A percentile compares a stretch with the other conserved stretches of the same genome.
Evolutionary conservation across 75 land plant genomes (phyloP).

Genomic region (Selaginella tamariscina): DNA sequence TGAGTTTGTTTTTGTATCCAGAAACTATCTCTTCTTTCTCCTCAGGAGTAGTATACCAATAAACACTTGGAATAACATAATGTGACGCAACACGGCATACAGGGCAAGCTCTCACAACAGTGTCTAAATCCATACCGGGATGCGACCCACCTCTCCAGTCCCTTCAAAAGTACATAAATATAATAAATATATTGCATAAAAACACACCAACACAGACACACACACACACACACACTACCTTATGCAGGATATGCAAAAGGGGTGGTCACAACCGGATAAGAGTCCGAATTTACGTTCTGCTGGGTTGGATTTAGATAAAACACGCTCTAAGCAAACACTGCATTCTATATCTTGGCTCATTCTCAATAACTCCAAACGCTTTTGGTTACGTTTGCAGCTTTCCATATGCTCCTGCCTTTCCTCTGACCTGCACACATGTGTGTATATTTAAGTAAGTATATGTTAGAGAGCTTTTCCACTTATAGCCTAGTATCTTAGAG

Average conservation of each 20-base stretch:
- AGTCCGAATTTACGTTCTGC: slow-evolving; percentile 91
- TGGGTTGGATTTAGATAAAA: slow-evolving; percentile 63
- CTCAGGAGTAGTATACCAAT: slow-evolving; percentile 64
- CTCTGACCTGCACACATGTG: slow-evolving; percentile 46
- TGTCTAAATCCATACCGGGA: slow-evolving; percentile 76
- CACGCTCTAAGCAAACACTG: slow-evolving; percentile 79
- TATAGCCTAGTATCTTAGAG: no score
- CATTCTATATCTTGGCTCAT: slow-evolving; percentile 91
- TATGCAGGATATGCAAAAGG: slow-evolving; percentile 91
- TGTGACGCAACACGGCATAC: slow-evolving; percentile 80
- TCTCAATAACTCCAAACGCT: slow-evolving; percentile 53
- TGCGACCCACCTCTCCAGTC: slow-evolving; percentile 83
- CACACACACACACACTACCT: no score
- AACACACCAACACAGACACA: no score
- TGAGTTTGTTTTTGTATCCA: slow-evolving; percentile 79
- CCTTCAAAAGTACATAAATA: no score
- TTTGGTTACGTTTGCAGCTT: slow-evolving; percentile 57
- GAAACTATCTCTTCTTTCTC: slow-evolving; percentile 82
- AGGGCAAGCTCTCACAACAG: slow-evolving; percentile 77
- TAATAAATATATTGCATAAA: no score
- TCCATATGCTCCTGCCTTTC: slow-evolving; percentile 70
- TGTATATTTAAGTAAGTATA: no score
- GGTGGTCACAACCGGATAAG: slow-evolving; percentile 91
- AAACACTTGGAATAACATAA: slow-evolving; percentile 87
- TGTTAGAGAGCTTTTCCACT: no score